phyloP scores from a whole-genome alignment of 2,329 filamentous ascomycete species.

The Cyanodermella asteris region DNA sequence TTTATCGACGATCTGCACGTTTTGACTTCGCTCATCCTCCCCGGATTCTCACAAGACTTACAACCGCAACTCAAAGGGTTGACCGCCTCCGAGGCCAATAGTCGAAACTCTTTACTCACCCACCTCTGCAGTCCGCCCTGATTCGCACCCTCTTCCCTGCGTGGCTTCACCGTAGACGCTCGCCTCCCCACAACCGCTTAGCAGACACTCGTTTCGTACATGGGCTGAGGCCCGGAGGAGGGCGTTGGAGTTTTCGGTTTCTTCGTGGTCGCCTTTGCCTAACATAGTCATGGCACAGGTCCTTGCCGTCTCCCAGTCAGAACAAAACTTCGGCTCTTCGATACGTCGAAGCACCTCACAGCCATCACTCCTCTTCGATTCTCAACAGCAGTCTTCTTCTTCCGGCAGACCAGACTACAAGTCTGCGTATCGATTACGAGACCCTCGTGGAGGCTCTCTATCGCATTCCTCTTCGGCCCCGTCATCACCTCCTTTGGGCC shows the following conservation, averaged over 20 bases:
- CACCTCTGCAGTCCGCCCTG: too few species aligned
- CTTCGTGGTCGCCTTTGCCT: background rate
- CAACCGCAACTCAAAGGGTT: too few species aligned
- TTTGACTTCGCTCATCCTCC: too few species aligned
- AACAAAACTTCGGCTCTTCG: conserved; percentile 20
- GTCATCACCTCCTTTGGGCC: conserved; percentile 16
- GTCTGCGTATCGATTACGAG: conserved; percentile 6
- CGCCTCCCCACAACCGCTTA: too few species aligned
- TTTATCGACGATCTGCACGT: too few species aligned
- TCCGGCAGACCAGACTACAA: conserved; percentile 4
- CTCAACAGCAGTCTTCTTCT: conserved; percentile 6
- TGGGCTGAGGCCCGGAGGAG: too few species aligned
- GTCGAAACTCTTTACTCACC: too few species aligned
- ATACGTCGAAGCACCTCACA: conserved; percentile 21
- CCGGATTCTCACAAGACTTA: too few species aligned
- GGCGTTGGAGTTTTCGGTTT: background rate
- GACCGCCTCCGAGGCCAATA: too few species aligned
- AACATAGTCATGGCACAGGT: conserved; percentile 23
- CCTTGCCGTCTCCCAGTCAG: conserved; percentile 17
- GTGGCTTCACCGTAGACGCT: too few species aligned
- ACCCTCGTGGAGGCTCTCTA: conserved; percentile 10
- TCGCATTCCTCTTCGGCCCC: conserved; percentile 16
- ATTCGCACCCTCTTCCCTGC: too few species aligned
- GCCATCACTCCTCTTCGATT: conserved; percentile 22
- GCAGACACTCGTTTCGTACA: too few species aligned